Conservation (phyloP, 345 rosid genomes). For the Anacardium occidentale region DNA sequence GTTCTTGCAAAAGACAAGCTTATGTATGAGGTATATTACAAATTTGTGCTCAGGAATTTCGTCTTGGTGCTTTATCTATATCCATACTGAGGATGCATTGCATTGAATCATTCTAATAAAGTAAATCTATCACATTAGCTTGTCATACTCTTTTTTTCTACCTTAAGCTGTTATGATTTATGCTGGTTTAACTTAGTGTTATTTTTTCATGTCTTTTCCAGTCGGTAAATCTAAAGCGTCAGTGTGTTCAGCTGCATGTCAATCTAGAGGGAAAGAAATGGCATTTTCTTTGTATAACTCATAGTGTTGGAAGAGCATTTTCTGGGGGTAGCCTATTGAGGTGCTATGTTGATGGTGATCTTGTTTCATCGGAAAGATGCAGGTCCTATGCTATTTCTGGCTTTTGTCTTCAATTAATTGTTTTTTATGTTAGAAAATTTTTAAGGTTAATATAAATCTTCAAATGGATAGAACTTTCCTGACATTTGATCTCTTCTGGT, state of each 20-base stretch:
- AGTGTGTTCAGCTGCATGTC: conserved; percentile 55
- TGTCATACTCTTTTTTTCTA: not conserved
- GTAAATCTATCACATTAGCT: not conserved
- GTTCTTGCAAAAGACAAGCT: conserved; percentile 69
- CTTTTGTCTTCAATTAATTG: conserved; percentile 6
- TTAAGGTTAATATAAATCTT: conserved; percentile 7
- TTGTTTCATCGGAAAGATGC: conserved; percentile 96
- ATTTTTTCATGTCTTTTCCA: conserved; percentile 38
- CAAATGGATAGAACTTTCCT: conserved; percentile 13
- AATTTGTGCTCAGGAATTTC: conserved; percentile 14
- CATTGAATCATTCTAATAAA: not conserved
- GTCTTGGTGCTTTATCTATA: conserved; percentile 7
- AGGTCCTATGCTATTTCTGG: conserved; percentile 42
- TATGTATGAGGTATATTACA: conserved; percentile 61
- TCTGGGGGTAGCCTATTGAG: conserved; percentile 90
- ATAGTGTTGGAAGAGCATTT: conserved; percentile 89
- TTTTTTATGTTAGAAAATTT: not conserved
- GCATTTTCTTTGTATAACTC: conserved; percentile 90
- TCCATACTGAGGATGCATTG: not conserved
- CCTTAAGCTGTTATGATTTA: conserved; percentile 5
- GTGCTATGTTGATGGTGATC: conserved; percentile 82
- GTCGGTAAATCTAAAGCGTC: conserved; percentile 78
- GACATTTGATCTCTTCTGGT: conserved; percentile 28
- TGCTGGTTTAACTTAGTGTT: conserved; percentile 14
- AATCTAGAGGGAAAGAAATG: conserved; percentile 69